Conservation (phyloP, 2,329 filamentous ascomycete species). For the Alternaria gansuensis region DNA sequence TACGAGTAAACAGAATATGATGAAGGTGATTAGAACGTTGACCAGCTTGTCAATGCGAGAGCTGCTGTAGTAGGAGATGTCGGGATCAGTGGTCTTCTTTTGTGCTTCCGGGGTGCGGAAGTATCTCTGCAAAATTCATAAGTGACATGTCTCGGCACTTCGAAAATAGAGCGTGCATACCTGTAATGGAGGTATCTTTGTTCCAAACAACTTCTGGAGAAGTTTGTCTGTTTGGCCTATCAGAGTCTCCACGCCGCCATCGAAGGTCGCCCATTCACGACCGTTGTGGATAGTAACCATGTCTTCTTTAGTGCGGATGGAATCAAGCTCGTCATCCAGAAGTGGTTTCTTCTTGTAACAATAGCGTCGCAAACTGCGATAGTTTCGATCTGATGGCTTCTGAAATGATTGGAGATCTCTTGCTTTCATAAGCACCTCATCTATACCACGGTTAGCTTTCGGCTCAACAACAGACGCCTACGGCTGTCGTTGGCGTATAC, state of each 20-base stretch:
- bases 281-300: constrained; percentile 52
- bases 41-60: constrained; percentile 53
- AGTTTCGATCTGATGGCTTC: constrained; percentile 53
- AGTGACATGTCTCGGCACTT: neutral
- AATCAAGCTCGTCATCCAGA: constrained; percentile 48
- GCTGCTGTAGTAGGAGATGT: constrained; percentile 51
- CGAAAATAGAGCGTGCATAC: constrained; percentile 18
- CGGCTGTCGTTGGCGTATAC: neutral
- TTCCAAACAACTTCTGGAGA: constrained; percentile 35
- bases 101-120: constrained; percentile 54
- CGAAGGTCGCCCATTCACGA: constrained; percentile 55
- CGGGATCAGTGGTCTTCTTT: constrained; percentile 48
- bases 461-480: too few relatives aligned
- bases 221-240: constrained; percentile 39
- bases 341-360: constrained; percentile 50
- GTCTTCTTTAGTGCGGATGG: constrained; percentile 55
- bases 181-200: constrained; percentile 36
- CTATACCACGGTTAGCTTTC: constrained; percentile 21
- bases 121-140: constrained; percentile 34
- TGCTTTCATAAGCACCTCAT: constrained; percentile 54
- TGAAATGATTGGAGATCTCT: constrained; percentile 51
- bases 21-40: constrained; percentile 54
- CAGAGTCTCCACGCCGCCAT: constrained; percentile 51
- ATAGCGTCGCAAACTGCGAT: constrained; percentile 51
- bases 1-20: constrained; percentile 55